Percentiles rank a stretch among this genome's conserved stretches.
Evolutionary conservation across 2,329 filamentous ascomycete species (phyloP).

Genomic region (Emergomyces africanus): DNA sequence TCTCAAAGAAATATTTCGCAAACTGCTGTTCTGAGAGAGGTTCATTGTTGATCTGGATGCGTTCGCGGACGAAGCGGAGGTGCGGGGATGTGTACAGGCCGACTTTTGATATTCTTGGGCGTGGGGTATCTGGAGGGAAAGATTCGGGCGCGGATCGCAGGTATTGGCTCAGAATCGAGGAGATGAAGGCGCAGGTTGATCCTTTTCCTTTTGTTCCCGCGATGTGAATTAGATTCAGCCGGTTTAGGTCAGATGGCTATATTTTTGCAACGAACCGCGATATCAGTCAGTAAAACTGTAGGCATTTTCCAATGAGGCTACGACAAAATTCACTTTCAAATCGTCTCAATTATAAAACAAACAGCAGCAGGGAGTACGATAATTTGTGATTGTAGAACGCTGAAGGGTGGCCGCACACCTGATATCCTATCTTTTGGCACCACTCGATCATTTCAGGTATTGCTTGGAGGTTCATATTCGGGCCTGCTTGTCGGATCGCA

Average conservation of each 20-base stretch:
- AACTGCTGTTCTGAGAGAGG: slow-evolving; percentile 59
- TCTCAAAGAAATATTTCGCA: slow-evolving; percentile 65
- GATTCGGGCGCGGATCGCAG: slow-evolving; percentile 25
- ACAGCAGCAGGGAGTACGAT: neutral
- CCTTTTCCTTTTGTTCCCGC: slow-evolving; percentile 94
- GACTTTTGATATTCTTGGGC: slow-evolving; percentile 39
- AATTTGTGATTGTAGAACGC: neutral
- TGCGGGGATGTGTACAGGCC: slow-evolving; percentile 82
- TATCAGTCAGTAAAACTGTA: neutral
- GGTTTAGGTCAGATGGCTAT: slow-evolving; percentile 49
- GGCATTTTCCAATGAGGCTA: neutral
- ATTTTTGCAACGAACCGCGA: neutral
- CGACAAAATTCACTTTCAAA: neutral
- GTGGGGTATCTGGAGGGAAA: slow-evolving; percentile 15
- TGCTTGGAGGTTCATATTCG: slow-evolving; percentile 58
- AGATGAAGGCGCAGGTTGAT: slow-evolving; percentile 72
- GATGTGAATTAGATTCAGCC: slow-evolving; percentile 60
- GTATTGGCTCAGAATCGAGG: slow-evolving; percentile 61
- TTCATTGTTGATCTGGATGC: slow-evolving; percentile 65
- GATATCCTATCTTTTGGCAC: slow-evolving; percentile 62
- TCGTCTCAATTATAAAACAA: neutral
- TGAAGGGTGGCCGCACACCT: slow-evolving; percentile 39
- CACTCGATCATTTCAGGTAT: slow-evolving; percentile 74
- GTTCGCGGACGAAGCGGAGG: slow-evolving; percentile 68
- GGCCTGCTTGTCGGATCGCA: slow-evolving; percentile 60